Evolutionary conservation across 805 yeast genomes (phyloP).

Genomic region (Tetrapisispora taiwanensis): DNA sequence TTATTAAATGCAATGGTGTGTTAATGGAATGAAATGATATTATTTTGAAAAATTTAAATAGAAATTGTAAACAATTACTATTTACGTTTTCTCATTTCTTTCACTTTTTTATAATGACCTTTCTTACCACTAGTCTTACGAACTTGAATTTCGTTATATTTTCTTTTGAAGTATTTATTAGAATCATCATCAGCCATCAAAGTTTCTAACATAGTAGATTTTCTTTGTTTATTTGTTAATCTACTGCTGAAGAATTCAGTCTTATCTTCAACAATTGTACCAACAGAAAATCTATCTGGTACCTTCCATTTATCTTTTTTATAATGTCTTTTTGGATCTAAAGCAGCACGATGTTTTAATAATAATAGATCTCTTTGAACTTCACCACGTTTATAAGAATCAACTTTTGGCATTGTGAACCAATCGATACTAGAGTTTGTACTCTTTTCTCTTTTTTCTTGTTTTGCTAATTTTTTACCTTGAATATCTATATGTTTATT

Average conservation of each 20-base stretch:
- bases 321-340: slow-evolving; percentile 93
- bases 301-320: slow-evolving; percentile 71
- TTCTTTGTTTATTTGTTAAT: slow-evolving; percentile 60
- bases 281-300: slow-evolving; percentile 78
- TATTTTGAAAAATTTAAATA: background rate
- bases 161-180: slow-evolving; percentile 71
- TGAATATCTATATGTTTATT: background rate
- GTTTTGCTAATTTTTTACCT: background rate
- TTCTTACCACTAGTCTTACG: slow-evolving; percentile 54
- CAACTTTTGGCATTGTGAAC: slow-evolving; percentile 74
- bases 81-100: slow-evolving; percentile 43
- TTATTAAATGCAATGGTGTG: background rate
- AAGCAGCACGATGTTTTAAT: slow-evolving; percentile 75
- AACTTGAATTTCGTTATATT: slow-evolving; percentile 69
- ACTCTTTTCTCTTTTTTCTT: slow-evolving; percentile 8
- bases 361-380: slow-evolving; percentile 69
- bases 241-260: slow-evolving; percentile 59
- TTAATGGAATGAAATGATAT: background rate
- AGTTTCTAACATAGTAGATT: slow-evolving; percentile 71
- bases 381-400: slow-evolving; percentile 46
- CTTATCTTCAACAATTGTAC: slow-evolving; percentile 76
- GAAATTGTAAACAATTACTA: background rate
- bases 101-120: slow-evolving; percentile 52
- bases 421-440: slow-evolving; percentile 42
- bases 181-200: slow-evolving; percentile 63